A percentile compares a stretch with the other conserved stretches of the same genome.
Conservation (phyloP, 1,139 yeast genomes). For the Pichia cactophila region DNA sequence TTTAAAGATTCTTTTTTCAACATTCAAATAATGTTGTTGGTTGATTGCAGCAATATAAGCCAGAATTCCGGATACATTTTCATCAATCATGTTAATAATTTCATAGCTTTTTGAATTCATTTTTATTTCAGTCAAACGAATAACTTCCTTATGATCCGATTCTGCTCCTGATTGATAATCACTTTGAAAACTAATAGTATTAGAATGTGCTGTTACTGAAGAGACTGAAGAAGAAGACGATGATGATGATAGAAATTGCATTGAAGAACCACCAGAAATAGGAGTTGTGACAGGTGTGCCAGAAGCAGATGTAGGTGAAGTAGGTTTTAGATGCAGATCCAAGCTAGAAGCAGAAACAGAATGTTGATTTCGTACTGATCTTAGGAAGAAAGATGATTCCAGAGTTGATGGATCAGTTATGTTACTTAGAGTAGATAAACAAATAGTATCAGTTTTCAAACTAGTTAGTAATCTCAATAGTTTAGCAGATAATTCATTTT, state of each 20-base stretch:
- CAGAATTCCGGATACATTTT: conserved; percentile 15
- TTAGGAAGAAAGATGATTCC: neutral
- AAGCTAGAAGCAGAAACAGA: neutral
- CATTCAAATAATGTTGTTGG: conserved; percentile 41
- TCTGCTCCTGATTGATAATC: neutral
- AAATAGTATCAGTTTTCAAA: conserved; percentile 8
- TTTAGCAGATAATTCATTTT: conserved; percentile 2
- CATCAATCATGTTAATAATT: conserved; percentile 14
- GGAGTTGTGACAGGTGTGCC: neutral
- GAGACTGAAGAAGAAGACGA: neutral
- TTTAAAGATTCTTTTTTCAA: conserved; percentile 26
- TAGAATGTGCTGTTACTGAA: neutral
- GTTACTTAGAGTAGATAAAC: conserved; percentile 3
- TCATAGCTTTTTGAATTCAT: conserved; percentile 1
- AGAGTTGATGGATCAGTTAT: conserved; percentile 5
- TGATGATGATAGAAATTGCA: neutral
- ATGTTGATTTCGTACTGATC: neutral
- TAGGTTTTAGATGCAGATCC: neutral
- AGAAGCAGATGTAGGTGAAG: neutral
- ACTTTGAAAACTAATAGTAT: neutral
- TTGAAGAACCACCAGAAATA: neutral
- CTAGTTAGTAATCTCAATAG: conserved; percentile 5
- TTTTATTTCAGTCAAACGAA: neutral
- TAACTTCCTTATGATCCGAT: conserved; percentile 7
- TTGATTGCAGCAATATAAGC: conserved; percentile 36